A percentile compares a stretch with the other conserved stretches of the same genome.
Conservation (phyloP, 2,329 filamentous ascomycete genomes). For the Botrytis elliptica region DNA sequence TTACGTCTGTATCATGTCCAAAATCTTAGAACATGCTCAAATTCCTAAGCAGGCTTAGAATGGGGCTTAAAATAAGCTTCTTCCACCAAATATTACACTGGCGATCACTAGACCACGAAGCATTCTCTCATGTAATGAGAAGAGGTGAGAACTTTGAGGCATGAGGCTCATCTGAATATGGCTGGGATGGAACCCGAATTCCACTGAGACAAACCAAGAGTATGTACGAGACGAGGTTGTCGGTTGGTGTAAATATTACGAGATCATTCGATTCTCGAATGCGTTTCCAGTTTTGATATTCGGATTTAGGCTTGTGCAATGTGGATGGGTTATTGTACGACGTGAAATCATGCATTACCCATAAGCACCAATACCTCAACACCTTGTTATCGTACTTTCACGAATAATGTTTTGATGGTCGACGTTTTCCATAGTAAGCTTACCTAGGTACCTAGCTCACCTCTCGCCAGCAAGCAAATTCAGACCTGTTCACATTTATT, state of each 20-base stretch:
- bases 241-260: not conserved
- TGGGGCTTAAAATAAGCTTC: not conserved
- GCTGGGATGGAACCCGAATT: not conserved
- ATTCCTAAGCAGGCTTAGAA: not conserved
- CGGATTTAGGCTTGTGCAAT: not conserved
- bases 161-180: not conserved
- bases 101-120: not conserved
- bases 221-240: not conserved
- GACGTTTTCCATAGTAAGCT: not conserved
- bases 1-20: not conserved
- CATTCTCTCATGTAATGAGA: not conserved
- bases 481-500: not conserved
- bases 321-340: not conserved
- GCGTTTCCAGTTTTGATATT: not conserved
- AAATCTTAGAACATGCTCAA: not conserved
- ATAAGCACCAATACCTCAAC: not conserved
- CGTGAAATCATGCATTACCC: not conserved
- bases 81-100: not conserved
- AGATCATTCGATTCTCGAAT: not conserved
- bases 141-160: not conserved
- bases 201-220: constrained; percentile 4
- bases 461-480: not conserved
- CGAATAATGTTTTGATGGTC: not conserved
- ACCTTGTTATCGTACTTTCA: not conserved
- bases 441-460: not conserved